phyloP scores from a whole-genome alignment of 371 early-diverging fungal species.

The Mucor velutinosus region DNA sequence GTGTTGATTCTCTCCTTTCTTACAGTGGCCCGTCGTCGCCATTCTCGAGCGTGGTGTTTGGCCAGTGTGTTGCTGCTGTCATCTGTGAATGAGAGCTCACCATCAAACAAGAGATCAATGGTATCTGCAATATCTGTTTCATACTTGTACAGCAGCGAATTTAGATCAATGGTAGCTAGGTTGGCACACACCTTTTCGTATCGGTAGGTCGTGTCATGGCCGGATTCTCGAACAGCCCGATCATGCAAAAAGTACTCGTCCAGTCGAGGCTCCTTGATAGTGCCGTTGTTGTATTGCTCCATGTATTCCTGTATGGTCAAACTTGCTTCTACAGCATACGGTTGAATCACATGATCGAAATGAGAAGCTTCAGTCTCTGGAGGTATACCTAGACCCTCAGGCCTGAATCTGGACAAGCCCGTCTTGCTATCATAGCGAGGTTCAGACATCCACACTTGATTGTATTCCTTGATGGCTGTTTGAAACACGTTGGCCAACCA shows the following conservation, averaged over 20 bases:
- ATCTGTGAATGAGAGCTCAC: conserved; percentile 27
- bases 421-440: conserved; percentile 75
- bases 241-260: conserved; percentile 95
- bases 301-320: conserved; percentile 69
- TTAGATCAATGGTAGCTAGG: conserved; percentile 89
- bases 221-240: conserved; percentile 93
- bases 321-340: conserved; percentile 72
- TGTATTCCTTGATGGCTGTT: conserved; percentile 87
- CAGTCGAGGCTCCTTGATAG: conserved; percentile 73
- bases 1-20: conserved; percentile 58
- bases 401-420: conserved; percentile 79
- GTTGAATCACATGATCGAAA: conserved; percentile 83
- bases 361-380: conserved; percentile 95
- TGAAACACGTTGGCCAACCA: conserved; percentile 75
- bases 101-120: conserved; percentile 62
- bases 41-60: conserved; percentile 37
- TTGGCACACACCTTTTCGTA: conserved; percentile 87
- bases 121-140: conserved; percentile 82
- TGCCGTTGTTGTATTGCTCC: conserved; percentile 57
- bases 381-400: conserved; percentile 90
- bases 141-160: conserved; percentile 88
- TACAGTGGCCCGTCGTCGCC: conserved; percentile 44
- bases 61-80: conserved; percentile 36
- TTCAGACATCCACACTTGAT: conserved; percentile 82
- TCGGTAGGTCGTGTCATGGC: conserved; percentile 94